Evolutionary conservation across 1,139 yeast genomes (phyloP), one percentile per base, ranked within the genome.

Genomic region (Sugiyamaella novakii): DNA sequence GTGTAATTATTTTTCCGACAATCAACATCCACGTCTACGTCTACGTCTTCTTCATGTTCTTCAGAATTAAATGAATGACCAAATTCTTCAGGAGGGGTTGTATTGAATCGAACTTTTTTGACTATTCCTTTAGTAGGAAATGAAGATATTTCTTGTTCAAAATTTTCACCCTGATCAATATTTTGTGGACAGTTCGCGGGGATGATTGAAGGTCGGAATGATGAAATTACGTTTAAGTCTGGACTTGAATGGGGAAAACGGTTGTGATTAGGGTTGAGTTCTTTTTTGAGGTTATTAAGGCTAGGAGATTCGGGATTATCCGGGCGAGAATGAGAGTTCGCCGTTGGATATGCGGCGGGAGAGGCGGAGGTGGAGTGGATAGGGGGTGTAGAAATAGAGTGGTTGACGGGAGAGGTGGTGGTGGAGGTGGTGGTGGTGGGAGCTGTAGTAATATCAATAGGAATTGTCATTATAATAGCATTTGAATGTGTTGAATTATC

Each of bases 331-430:
- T 36, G 15, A 30, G 25, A 27, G 5, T 14, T 12, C 19, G 46
- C n/a, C 12, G 24, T 14, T 15, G 25, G 11, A 15, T 14, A 21
- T 43, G 35, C 19, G 42, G 47, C 42, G 42, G 22, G 40, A 15
- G 47, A 14, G 47, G 47, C 41, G 27, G 41, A 35, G 21, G 42
- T 35, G 43, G 48, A 34, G 39, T 12, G 10, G 10, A 33, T 10
- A 15, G 44, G 1, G 11, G 30, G 17, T 5, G 21, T 6, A 15
- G 22, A 8, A 12, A 19, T 33, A 40, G 39, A 24, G 11, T 24
- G 11, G 28, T 11, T 14, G 30, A 24, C n/a, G 19, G 35, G 38
- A 43, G 11, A 37, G 28, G 29, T 15, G 19, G 49, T 25, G 4
- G 43, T 15, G 18, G 49, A 17, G 11, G 35, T 18, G 31, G 38